A percentile compares a stretch with the other conserved stretches of the same genome.
These are phyloP conservation scores for Ampelomyces quisqualis DNA, from an alignment of 2,329 filamentous ascomycete species.

Conservation along the genomic window DNA sequence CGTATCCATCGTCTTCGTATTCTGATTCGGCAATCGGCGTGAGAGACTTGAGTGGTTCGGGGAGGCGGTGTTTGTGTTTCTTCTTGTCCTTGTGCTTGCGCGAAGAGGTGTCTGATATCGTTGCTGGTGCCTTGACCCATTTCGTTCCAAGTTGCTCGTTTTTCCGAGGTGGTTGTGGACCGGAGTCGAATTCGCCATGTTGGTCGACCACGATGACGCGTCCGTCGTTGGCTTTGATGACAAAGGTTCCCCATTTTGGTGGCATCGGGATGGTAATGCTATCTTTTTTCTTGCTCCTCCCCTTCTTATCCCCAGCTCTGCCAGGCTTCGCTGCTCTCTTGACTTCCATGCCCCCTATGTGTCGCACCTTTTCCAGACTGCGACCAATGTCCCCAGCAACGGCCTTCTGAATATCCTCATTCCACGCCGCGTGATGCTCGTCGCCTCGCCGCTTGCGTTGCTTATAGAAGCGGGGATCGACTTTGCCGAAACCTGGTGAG, in stretches of 20 bases:
- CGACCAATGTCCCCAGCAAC: constrained; percentile 25
- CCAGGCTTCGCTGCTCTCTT: constrained; percentile 2
- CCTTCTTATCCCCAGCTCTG: background rate
- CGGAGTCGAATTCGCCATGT: constrained; percentile 32
- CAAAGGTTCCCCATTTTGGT: constrained; percentile 22
- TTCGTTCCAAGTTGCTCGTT: background rate
- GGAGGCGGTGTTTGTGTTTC: background rate
- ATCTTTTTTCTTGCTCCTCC: constrained; percentile 6
- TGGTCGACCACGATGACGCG: constrained; percentile 30
- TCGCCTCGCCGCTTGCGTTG: constrained; percentile 8
- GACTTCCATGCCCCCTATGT: constrained; percentile 10
- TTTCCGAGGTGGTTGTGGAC: constrained; percentile 5
- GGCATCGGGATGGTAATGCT: constrained; percentile 21
- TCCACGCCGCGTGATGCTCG: constrained; percentile 14
- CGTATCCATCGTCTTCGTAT: constrained; percentile 9
- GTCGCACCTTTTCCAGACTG: constrained; percentile 14
- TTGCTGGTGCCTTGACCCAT: constrained; percentile 15
- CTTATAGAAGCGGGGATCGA: constrained; percentile 19
- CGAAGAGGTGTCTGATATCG: background rate
- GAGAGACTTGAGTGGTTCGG: constrained; percentile 5
- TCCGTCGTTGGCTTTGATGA: constrained; percentile 28
- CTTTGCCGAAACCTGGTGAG: constrained; percentile 17
- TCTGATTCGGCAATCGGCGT: constrained; percentile 13
- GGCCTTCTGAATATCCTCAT: constrained; percentile 20
- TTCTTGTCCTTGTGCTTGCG: constrained; percentile 1